Evolutionary conservation across 176 grass and related monocot genomes (phyloP).

Genomic region (Sorghum bicolor): DNA sequence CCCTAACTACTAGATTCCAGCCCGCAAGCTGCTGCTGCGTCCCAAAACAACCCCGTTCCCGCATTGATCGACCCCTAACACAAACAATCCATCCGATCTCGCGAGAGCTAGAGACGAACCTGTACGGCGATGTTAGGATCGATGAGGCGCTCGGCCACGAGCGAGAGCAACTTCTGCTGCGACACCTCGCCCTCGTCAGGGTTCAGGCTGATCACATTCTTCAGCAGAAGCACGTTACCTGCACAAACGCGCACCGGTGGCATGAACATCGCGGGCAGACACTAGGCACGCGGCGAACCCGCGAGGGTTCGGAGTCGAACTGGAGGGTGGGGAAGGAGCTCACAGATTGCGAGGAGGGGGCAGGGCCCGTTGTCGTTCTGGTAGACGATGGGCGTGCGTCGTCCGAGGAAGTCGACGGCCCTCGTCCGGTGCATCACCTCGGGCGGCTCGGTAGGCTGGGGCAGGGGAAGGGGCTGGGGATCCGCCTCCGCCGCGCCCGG

Average conservation of each 20-base stretch:
- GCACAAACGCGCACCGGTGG: neutral
- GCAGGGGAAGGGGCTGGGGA: neutral
- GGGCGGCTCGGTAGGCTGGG: slow-evolving; percentile 29
- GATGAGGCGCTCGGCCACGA: slow-evolving; percentile 89
- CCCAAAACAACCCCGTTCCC: neutral
- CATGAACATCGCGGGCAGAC: neutral
- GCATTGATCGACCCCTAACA: neutral
- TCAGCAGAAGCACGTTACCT: slow-evolving; percentile 96
- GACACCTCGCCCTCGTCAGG: slow-evolving; percentile 83
- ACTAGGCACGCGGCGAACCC: neutral
- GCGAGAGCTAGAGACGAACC: slow-evolving; percentile 28
- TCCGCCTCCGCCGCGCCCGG: slow-evolving; percentile 26
- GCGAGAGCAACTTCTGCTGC: slow-evolving; percentile 87
- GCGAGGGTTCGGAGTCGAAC: neutral
- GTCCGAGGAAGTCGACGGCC: slow-evolving; percentile 85
- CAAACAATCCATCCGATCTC: neutral
- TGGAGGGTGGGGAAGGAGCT: neutral
- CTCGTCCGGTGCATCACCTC: slow-evolving; percentile 83
- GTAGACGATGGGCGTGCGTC: slow-evolving; percentile 79
- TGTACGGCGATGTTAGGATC: slow-evolving; percentile 71
- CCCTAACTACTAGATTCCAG: neutral
- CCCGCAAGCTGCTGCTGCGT: neutral
- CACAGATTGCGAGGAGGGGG: slow-evolving; percentile 96
- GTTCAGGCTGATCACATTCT: slow-evolving; percentile 81
- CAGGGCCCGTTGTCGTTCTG: slow-evolving; percentile 99